Evolutionary conservation across 805 yeast genomes (phyloP).

Genomic region (Wickerhamomyces silvicola): DNA sequence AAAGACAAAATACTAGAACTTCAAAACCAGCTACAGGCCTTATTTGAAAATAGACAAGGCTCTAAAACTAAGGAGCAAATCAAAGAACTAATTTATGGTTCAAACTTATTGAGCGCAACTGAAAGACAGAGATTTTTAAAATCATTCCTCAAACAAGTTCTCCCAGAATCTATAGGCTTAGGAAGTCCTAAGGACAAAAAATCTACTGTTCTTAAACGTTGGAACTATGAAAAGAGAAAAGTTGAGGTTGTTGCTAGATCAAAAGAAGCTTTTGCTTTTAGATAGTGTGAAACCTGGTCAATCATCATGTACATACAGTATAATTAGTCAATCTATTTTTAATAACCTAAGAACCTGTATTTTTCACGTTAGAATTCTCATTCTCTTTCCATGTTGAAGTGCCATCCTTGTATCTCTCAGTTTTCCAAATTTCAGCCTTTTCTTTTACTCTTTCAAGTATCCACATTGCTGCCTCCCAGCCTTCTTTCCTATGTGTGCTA

Average conservation of each 20-base stretch:
- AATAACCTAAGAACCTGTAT: too few relatives aligned
- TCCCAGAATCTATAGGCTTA: conserved; percentile 43
- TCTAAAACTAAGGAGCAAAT: conserved; percentile 33
- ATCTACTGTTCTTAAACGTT: conserved; percentile 46
- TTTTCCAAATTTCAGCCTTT: conserved; percentile 45
- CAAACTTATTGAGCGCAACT: conserved; percentile 24
- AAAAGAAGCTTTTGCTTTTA: conserved; percentile 49
- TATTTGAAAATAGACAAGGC: conserved; percentile 15
- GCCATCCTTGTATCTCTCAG: conserved; percentile 38
- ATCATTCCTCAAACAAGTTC: conserved; percentile 47
- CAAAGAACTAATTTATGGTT: conserved; percentile 33
- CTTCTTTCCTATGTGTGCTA: conserved; percentile 40
- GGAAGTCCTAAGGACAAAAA: conserved; percentile 42
- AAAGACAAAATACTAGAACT: conserved; percentile 20
- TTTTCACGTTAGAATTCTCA: conserved; percentile 20
- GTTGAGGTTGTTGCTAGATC: conserved; percentile 51
- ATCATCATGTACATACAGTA: conserved; percentile 1
- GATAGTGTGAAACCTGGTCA: too few relatives aligned
- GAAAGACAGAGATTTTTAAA: conserved; percentile 27
- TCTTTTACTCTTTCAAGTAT: conserved; percentile 38
- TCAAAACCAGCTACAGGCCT: conserved; percentile 8
- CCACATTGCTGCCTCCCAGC: conserved; percentile 40
- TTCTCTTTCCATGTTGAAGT: conserved; percentile 37
- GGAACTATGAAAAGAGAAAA: conserved; percentile 49
- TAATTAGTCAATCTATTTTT: too few relatives aligned